Base-by-base conservation (phyloP, 495 filamentous ascomycete species). In the Podospora anserina region DNA sequence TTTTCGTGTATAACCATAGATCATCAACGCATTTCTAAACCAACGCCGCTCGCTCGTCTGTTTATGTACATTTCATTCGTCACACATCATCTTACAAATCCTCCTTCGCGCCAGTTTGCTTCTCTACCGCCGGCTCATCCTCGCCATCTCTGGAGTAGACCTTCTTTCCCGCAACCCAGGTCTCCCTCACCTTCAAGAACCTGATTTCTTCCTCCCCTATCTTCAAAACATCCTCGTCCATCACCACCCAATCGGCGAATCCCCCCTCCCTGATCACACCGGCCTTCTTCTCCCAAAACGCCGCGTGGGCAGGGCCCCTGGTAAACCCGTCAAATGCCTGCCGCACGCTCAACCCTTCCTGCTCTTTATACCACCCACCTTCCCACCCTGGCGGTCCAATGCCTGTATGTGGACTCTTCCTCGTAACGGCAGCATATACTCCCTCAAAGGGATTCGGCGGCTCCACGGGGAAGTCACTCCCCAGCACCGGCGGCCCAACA, bases 381-480 rank as follows among this genome's bases (percentile, higher is more conserved):
- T 80, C 78, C 3, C 19, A n/a, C n/a, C 80, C 80, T 34, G 79
- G 78, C 18, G 78, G 77, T 5, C 82, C 83, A 15, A 69, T 68
- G 11, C 82, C 84, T 0, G 85, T 87, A 2, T 80, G 77, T 23
- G 86, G 86, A 60, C 77, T 81, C 13, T 80, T 81, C 23, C 88
- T 77, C 13, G 83, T 83, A 1, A 88, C 81, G 1, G 88, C 88
- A 0, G 88, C 87, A 67, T 87, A 89, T 19, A 90, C 84, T 7
- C 88, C 88, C 55, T 84, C 82, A 49, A 86, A 87, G 13, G 86
- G 82, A 64, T 85, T 81, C 0, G 87, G 82, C 4, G 87, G 87
- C 69, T 90, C 88, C 11, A 90, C 87, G 19, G 88, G 88, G 69
- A 90, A 90, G 68, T 90, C 88, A 23, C 82, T 85, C 4, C 88